These are phyloP conservation scores for Crucibulum laeve DNA, from an alignment of 768 basidiomycete genomes.

Conservation along the genomic window DNA sequence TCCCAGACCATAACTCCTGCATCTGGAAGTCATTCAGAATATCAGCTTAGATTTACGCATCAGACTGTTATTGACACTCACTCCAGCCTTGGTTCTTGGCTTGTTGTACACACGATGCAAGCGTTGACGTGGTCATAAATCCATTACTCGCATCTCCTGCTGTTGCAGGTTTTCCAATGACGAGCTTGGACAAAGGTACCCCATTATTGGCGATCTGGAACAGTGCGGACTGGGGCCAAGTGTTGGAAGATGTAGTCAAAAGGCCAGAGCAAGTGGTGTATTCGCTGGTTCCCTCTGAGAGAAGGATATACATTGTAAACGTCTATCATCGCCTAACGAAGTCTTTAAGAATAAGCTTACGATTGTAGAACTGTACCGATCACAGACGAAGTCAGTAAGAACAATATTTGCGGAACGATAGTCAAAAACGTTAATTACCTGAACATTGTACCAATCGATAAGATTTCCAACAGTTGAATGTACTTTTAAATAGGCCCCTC, in stretches of 20 bases:
- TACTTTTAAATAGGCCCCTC: constrained; percentile 56
- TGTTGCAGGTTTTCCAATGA: constrained; percentile 71
- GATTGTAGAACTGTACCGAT: constrained; percentile 38
- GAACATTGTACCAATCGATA: constrained; percentile 64
- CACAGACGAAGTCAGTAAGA: no score
- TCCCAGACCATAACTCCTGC: no score
- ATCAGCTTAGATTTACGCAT: constrained; percentile 1
- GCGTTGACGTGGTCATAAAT: constrained; percentile 52
- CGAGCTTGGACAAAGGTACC: constrained; percentile 57
- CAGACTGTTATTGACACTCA: constrained; percentile 28
- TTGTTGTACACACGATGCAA: constrained; percentile 56
- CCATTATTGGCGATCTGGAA: constrained; percentile 59
- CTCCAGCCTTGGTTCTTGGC: constrained; percentile 65
- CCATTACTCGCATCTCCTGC: constrained; percentile 52
- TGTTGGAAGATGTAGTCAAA: constrained; percentile 49
- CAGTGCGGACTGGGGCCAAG: constrained; percentile 59
- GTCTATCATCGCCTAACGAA: no score
- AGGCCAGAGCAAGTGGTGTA: constrained; percentile 63
- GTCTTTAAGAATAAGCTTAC: no score
- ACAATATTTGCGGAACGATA: no score
- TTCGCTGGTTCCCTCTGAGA: constrained; percentile 59
- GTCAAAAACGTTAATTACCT: no score
- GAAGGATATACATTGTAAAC: no score
- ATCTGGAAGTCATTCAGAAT: neutral
- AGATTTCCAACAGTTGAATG: constrained; percentile 46